Percentiles rank a stretch among this genome's conserved stretches.
These are phyloP conservation scores for Moesziomyces parantarcticus DNA, from an alignment of 1,284 basidiomycete species.

Conservation along the genomic window DNA sequence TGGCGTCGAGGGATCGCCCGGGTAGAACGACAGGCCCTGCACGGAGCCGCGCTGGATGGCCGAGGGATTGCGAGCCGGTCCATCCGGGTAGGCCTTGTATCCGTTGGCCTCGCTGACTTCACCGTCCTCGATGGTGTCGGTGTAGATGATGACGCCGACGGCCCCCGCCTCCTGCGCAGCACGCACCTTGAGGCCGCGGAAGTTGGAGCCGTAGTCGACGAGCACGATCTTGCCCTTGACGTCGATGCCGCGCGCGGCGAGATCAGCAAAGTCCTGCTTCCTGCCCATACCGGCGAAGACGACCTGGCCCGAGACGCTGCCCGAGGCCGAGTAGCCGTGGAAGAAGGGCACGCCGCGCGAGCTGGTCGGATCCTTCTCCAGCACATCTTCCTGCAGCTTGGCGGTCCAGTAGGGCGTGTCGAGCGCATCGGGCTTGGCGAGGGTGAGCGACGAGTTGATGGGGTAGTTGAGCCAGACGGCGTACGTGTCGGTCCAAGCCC, in stretches of 20 bases:
- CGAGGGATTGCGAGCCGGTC: constrained; percentile 84
- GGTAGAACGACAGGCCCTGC: constrained; percentile 82
- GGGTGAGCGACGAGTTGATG: constrained; percentile 53
- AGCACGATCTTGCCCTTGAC: constrained; percentile 85
- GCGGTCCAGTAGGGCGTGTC: constrained; percentile 74
- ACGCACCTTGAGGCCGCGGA: constrained; percentile 86
- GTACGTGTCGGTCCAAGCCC: constrained; percentile 66
- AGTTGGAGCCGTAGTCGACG: constrained; percentile 81
- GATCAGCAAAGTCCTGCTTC: constrained; percentile 78
- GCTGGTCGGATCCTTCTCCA: constrained; percentile 70
- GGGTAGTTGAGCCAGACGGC: constrained; percentile 65
- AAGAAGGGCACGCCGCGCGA: constrained; percentile 69
- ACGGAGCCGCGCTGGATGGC: constrained; percentile 79
- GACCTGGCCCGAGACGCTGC: constrained; percentile 73
- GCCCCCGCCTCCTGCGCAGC: constrained; percentile 83
- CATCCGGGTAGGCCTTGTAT: constrained; percentile 76
- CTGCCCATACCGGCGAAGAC: constrained; percentile 85
- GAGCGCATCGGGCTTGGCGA: constrained; percentile 46
- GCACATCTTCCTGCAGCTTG: constrained; percentile 68
- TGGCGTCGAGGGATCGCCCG: constrained; percentile 85
- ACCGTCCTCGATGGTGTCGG: constrained; percentile 89
- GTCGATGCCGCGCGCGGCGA: constrained; percentile 73
- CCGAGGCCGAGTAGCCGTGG: constrained; percentile 69
- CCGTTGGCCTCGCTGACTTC: constrained; percentile 79
- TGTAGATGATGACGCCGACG: constrained; percentile 77